Conservation (phyloP, 768 basidiomycete genomes). For the Pleurotus tuoliensis region DNA sequence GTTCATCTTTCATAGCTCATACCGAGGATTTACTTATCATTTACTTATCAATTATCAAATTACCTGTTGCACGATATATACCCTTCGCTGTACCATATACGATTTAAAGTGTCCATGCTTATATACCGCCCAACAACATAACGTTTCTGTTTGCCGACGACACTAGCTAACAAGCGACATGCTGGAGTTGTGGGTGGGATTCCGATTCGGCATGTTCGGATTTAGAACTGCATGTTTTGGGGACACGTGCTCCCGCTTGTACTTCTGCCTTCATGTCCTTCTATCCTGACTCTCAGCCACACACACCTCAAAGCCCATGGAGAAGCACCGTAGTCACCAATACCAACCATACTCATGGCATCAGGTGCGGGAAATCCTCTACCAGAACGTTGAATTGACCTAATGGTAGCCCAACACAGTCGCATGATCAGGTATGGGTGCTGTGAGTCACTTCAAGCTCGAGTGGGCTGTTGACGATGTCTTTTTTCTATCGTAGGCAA, state of each 20-base stretch:
- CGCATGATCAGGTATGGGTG: conserved; percentile 73
- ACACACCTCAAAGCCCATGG: conserved; percentile 24
- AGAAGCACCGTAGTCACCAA: conserved; percentile 33
- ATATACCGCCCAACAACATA: too few species aligned
- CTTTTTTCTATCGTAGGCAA: conserved; percentile 50
- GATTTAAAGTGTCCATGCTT: not conserved
- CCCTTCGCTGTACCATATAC: conserved; percentile 9
- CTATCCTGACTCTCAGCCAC: conserved; percentile 7
- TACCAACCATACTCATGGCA: conserved; percentile 77
- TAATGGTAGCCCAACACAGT: conserved; percentile 39
- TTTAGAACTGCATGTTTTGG: conserved; percentile 2
- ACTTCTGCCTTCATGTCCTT: conserved; percentile 3
- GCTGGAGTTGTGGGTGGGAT: not conserved
- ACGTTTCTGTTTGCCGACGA: too few species aligned
- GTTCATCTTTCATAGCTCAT: conserved; percentile 13
- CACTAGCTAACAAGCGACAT: too few species aligned
- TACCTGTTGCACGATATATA: conserved; percentile 6
- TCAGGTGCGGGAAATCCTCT: conserved; percentile 49
- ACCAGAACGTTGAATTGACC: conserved; percentile 12
- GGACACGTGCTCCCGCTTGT: conserved; percentile 3
- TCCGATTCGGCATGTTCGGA: not conserved
- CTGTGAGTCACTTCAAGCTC: not conserved
- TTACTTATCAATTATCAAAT: conserved; percentile 8
- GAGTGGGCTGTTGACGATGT: not conserved
- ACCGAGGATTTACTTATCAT: conserved; percentile 22